phyloP scores from a whole-genome alignment of 345 rosid species.

The Acer saccharum region DNA sequence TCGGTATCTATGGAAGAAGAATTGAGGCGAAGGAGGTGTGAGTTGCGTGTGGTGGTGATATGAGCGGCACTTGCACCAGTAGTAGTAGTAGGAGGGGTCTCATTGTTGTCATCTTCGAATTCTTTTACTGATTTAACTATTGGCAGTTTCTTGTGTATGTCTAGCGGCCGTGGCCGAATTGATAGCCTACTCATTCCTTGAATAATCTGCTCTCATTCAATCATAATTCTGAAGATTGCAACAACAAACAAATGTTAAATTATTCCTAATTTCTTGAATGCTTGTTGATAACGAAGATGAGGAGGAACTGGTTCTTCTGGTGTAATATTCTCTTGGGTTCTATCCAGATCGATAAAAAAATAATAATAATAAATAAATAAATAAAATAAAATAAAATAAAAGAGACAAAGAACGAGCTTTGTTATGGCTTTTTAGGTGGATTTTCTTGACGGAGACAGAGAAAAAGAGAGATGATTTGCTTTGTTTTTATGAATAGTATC shows the following conservation, averaged over 20 bases:
- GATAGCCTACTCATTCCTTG: slow-evolving; percentile 84
- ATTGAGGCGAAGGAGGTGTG: slow-evolving; percentile 65
- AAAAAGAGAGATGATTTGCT: slow-evolving; percentile 16
- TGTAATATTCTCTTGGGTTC: slow-evolving; percentile 43
- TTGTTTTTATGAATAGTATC: not conserved
- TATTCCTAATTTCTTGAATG: no score
- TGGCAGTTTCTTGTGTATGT: slow-evolving; percentile 96
- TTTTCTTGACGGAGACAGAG: not conserved
- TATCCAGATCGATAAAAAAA: slow-evolving; percentile 50
- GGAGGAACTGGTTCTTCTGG: slow-evolving; percentile 30
- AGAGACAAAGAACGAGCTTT: not conserved
- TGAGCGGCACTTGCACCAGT: not conserved
- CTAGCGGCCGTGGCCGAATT: slow-evolving; percentile 92
- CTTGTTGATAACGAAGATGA: slow-evolving; percentile 45
- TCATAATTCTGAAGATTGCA: not conserved
- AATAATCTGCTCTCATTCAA: not conserved
- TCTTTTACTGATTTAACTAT: slow-evolving; percentile 87
- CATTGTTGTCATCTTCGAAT: slow-evolving; percentile 79
- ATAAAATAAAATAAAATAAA: no score
- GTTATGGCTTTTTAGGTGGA: no score
- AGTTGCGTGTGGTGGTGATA: slow-evolving; percentile 59
- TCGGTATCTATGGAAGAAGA: slow-evolving; percentile 50
- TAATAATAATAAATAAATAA: no score
- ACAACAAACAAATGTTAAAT: no score
- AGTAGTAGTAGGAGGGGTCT: slow-evolving; percentile 55